Percentiles rank a stretch among this genome's conserved stretches.
Evolutionary conservation across 108 stramenopile species (phyloP).

Genomic region (Pseudonitzschia delicatissima): DNA sequence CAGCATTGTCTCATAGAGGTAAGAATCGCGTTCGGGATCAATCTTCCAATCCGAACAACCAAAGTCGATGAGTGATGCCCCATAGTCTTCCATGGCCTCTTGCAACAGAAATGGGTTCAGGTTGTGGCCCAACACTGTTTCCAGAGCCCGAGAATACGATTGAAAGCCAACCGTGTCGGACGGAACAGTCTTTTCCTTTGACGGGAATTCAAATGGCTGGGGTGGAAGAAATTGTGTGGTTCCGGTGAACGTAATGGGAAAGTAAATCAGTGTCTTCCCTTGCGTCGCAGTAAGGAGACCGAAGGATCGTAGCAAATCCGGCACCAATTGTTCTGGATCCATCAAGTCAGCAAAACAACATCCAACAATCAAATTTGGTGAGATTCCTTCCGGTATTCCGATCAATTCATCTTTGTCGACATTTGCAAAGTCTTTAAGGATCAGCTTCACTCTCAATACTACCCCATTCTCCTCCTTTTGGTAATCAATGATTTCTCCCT

Average conservation of each 20-base stretch:
- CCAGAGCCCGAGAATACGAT: conserved; percentile 71
- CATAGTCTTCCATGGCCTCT: conserved; percentile 60
- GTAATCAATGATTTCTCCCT: conserved; percentile 13
- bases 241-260: conserved; percentile 90
- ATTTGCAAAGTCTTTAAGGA: conserved; percentile 50
- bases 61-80: conserved; percentile 50
- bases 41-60: conserved; percentile 82
- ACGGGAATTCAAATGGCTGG: conserved; percentile 25
- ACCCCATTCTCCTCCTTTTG: conserved; percentile 11
- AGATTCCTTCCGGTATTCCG: conserved; percentile 2
- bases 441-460: conserved; percentile 37
- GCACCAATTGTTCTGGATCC: conserved; percentile 57
- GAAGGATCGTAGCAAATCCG: conserved; percentile 46
- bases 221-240: conserved; percentile 67
- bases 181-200: conserved; percentile 37
- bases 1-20: conserved; percentile 82
- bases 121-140: conserved; percentile 70
- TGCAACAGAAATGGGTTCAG: conserved; percentile 58
- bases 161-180: conserved; percentile 76
- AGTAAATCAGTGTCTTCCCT: conserved; percentile 64
- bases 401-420: neutral
- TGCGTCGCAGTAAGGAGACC: conserved; percentile 2
- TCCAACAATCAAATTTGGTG: conserved; percentile 73
- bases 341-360: conserved; percentile 90
- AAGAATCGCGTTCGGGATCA: conserved; percentile 43